Conservation (phyloP, 2,329 filamentous ascomycete species). For the Xylariaceae sp. region DNA sequence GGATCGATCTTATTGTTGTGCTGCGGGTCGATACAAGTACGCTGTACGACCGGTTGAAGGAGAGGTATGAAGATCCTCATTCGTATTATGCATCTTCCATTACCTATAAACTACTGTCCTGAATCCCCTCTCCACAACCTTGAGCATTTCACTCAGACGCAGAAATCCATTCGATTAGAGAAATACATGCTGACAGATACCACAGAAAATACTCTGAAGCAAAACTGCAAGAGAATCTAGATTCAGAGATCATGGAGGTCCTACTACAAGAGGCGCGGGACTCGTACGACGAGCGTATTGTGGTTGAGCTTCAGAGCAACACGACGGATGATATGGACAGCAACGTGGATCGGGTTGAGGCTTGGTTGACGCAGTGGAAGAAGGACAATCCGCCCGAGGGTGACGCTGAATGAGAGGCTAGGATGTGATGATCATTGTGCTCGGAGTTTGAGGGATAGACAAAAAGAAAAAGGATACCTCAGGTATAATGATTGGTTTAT, state of each 20-base stretch:
- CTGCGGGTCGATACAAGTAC: slow-evolving; percentile 75
- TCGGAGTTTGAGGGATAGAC: not conserved
- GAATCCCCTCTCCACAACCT: not conserved
- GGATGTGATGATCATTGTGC: not conserved
- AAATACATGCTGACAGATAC: not conserved
- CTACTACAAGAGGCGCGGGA: slow-evolving; percentile 86
- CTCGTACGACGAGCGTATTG: slow-evolving; percentile 79
- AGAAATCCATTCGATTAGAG: not conserved
- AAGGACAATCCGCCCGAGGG: slow-evolving; percentile 52
- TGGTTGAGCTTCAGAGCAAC: slow-evolving; percentile 86
- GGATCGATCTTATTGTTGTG: slow-evolving; percentile 94
- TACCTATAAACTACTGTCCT: not conserved
- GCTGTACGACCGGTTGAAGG: slow-evolving; percentile 79
- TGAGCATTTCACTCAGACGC: too few species aligned
- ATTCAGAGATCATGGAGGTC: slow-evolving; percentile 97
- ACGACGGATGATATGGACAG: slow-evolving; percentile 79
- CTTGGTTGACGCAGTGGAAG: slow-evolving; percentile 83
- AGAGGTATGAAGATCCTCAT: slow-evolving; percentile 50
- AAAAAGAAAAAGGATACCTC: not conserved
- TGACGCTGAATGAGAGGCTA: slow-evolving; percentile 17
- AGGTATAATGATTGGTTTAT: too few species aligned
- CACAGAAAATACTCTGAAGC: slow-evolving; percentile 73
- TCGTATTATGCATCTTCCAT: not conserved
- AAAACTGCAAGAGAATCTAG: slow-evolving; percentile 94
- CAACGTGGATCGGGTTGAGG: slow-evolving; percentile 80